These are phyloP conservation scores for Backusella tarrabulga DNA, from an alignment of 192 early-diverging fungal genomes.

Conservation along the genomic window DNA sequence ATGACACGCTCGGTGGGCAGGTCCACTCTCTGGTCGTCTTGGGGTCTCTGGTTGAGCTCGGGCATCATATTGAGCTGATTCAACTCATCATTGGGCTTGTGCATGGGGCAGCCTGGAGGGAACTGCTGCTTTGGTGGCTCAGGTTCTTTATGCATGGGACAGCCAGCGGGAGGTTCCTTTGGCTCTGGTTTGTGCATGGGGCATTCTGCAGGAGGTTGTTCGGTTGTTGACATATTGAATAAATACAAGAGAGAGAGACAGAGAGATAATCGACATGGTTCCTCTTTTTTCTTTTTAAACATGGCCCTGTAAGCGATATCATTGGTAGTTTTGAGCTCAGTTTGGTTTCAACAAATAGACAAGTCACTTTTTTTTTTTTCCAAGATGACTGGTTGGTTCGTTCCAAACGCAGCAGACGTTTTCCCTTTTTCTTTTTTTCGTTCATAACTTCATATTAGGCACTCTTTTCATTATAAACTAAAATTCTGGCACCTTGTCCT, in stretches of 20 bases:
- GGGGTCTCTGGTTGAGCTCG: slow-evolving; percentile 62
- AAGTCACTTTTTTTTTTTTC: neutral
- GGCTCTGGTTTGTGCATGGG: neutral
- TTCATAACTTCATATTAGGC: neutral
- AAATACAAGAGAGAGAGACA: neutral
- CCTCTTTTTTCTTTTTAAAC: neutral
- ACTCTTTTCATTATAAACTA: too few species aligned
- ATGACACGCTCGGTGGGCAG: slow-evolving; percentile 80
- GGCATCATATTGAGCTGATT: slow-evolving; percentile 95
- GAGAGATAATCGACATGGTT: neutral
- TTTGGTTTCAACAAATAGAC: neutral
- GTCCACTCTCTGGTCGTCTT: slow-evolving; percentile 60
- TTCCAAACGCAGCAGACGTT: neutral
- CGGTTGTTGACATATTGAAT: neutral
- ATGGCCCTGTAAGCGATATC: neutral
- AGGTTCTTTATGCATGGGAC: slow-evolving; percentile 10
- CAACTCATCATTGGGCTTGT: slow-evolving; percentile 43
- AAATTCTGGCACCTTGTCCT: neutral
- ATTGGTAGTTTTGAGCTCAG: neutral
- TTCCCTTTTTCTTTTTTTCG: too few species aligned
- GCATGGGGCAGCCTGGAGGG: slow-evolving; percentile 48
- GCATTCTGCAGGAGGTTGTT: neutral
- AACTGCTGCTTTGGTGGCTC: slow-evolving; percentile 24
- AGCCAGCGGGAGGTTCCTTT: neutral
- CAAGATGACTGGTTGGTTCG: neutral